Percentiles rank a stretch among this genome's conserved stretches.
Evolutionary conservation across 441 rosid species (phyloP).

Genomic region (Bocquillonia castaneifolia): DNA sequence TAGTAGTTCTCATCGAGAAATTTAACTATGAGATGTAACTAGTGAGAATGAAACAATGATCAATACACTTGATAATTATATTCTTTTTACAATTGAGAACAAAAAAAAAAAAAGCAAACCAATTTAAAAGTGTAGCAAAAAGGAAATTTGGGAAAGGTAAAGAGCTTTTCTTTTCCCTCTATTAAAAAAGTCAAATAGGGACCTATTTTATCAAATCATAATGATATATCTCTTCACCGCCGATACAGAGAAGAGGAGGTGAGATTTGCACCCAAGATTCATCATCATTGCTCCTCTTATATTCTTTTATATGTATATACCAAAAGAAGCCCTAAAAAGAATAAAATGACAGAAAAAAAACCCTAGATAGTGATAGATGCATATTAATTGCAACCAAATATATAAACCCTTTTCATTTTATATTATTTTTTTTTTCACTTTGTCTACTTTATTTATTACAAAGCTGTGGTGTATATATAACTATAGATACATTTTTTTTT

Average conservation of each 20-base stretch:
- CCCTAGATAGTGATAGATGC: no score
- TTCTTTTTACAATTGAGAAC: no score
- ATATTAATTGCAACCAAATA: no score
- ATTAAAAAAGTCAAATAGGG: slow-evolving; percentile 56
- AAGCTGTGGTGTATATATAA: no score
- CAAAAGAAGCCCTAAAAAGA: slow-evolving; percentile 17
- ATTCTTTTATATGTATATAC: slow-evolving; percentile 31
- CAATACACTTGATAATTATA: no score
- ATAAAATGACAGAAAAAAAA: background rate
- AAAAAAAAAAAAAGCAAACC: slow-evolving; percentile 18
- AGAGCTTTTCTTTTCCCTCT: slow-evolving; percentile 32
- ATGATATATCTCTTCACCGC: slow-evolving; percentile 60
- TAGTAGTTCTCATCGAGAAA: no score
- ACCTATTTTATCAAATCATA: slow-evolving; percentile 49
- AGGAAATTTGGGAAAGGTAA: slow-evolving; percentile 37
- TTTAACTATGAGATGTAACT: no score
- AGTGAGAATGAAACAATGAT: no score
- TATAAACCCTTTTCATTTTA: no score
- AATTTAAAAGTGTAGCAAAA: slow-evolving; percentile 25
- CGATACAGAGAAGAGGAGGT: slow-evolving; percentile 36
- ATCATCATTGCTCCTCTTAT: slow-evolving; percentile 67
- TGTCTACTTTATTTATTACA: no score
- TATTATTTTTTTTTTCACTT: no score
- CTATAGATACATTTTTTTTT: no score
- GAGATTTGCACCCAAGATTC: slow-evolving; percentile 80